Percentiles rank a stretch among this genome's conserved stretches.
Conservation (phyloP, 306 rosid genomes). For the Arachis hypogaea region DNA sequence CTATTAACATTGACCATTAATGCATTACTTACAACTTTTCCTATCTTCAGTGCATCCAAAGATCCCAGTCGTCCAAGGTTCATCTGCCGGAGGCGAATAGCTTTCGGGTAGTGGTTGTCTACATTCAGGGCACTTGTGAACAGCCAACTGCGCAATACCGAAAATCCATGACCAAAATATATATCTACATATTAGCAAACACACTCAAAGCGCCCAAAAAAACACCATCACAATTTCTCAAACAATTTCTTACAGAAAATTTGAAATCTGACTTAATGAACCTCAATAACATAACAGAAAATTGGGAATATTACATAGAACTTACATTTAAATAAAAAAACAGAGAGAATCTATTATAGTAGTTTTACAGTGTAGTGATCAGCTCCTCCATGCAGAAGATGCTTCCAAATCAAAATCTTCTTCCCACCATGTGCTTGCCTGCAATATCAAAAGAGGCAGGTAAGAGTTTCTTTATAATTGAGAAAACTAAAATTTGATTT, state of each 20-base stretch:
- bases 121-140: slow-evolving; percentile 81
- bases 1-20: not conserved
- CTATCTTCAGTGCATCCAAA: slow-evolving; percentile 87
- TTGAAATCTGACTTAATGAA: slow-evolving; percentile 96
- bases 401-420: no score
- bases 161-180: slow-evolving; percentile 27
- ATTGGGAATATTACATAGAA: no score
- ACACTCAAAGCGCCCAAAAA: slow-evolving; percentile 1
- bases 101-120: slow-evolving; percentile 94
- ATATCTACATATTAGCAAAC: not conserved
- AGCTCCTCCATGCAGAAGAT: no score
- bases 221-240: not conserved
- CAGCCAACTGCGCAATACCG: slow-evolving; percentile 60
- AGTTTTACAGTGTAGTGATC: no score
- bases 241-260: slow-evolving; percentile 7
- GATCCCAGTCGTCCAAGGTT: slow-evolving; percentile 97
- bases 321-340: no score
- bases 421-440: no score
- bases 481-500: no score
- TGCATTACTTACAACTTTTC: slow-evolving; percentile 79
- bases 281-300: slow-evolving; percentile 45
- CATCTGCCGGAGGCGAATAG: slow-evolving; percentile 89
- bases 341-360: no score
- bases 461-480: no score
- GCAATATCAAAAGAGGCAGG: no score